Percentiles rank a stretch among this genome's conserved stretches.
These are phyloP conservation scores for Astragalus membranaceus DNA, from an alignment of 306 rosid genomes.

Conservation along the genomic window DNA sequence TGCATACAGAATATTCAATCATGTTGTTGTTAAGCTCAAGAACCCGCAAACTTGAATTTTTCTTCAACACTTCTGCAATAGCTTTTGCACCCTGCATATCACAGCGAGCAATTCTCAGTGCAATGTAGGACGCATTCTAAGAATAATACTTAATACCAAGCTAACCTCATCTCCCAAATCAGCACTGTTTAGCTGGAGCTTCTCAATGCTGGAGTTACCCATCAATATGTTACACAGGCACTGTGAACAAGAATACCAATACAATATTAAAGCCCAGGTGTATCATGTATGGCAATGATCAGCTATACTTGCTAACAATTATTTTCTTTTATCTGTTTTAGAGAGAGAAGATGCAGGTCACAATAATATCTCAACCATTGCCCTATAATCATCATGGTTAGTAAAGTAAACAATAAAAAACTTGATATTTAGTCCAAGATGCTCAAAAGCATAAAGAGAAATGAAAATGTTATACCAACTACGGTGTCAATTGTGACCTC, in stretches of 20 bases:
- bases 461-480: slow-evolving; percentile 17
- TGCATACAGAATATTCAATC: slow-evolving; percentile 91
- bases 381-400: slow-evolving; percentile 8
- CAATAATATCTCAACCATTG: slow-evolving; percentile 4
- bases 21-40: slow-evolving; percentile 89
- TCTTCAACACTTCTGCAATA: slow-evolving; percentile 83
- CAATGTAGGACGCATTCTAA: slow-evolving; percentile 4
- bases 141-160: slow-evolving; percentile 12
- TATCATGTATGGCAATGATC: not conserved
- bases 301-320: slow-evolving; percentile 4
- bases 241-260: slow-evolving; percentile 45
- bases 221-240: slow-evolving; percentile 67
- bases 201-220: slow-evolving; percentile 65
- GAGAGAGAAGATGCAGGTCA: not conserved
- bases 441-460: not conserved
- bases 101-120: slow-evolving; percentile 19
- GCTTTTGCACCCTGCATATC: slow-evolving; percentile 83
- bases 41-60: slow-evolving; percentile 65
- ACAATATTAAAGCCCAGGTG: slow-evolving; percentile 14
- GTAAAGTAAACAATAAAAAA: slow-evolving; percentile 10
- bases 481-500: not conserved
- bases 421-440: slow-evolving; percentile 4
- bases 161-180: slow-evolving; percentile 97
- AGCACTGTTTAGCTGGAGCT: slow-evolving; percentile 86
- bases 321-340: not conserved